Conservation (phyloP, 2,329 filamentous ascomycete species). For the Kalaharituber pfeilii region DNA sequence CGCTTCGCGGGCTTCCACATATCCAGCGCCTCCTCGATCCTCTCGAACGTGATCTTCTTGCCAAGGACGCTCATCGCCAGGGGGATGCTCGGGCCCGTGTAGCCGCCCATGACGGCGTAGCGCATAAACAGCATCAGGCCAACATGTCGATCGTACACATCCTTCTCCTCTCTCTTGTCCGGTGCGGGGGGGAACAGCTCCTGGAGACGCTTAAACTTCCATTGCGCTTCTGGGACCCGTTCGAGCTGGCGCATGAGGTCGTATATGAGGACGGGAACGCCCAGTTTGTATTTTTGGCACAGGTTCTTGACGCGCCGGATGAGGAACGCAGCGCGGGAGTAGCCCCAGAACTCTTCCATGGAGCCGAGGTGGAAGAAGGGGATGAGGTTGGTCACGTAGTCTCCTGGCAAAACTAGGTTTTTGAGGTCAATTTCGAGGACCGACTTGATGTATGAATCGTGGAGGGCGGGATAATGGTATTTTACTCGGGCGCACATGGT, state of each 20-base stretch:
- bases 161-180: constrained; percentile 6
- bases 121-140: constrained; percentile 34
- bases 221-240: constrained; percentile 11
- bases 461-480: neutral
- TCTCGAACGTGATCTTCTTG: constrained; percentile 28
- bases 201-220: constrained; percentile 13
- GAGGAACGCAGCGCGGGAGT: constrained; percentile 11
- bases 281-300: constrained; percentile 20
- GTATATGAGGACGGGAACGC: constrained; percentile 20
- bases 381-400: constrained; percentile 33
- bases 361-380: constrained; percentile 8
- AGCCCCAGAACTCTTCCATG: constrained; percentile 11
- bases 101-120: constrained; percentile 37
- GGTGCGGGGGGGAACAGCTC: constrained; percentile 13
- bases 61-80: constrained; percentile 40
- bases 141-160: constrained; percentile 21
- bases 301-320: neutral
- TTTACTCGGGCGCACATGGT: constrained; percentile 1
- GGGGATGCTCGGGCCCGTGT: constrained; percentile 36
- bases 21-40: neutral
- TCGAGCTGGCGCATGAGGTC: neutral
- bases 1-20: too few species aligned
- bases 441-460: constrained; percentile 4
- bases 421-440: constrained; percentile 15
- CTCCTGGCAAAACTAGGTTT: constrained; percentile 38